Percentiles rank a stretch among this genome's conserved stretches.
Conservation (phyloP, 768 basidiomycete genomes). For the Mrakia blollopis region DNA sequence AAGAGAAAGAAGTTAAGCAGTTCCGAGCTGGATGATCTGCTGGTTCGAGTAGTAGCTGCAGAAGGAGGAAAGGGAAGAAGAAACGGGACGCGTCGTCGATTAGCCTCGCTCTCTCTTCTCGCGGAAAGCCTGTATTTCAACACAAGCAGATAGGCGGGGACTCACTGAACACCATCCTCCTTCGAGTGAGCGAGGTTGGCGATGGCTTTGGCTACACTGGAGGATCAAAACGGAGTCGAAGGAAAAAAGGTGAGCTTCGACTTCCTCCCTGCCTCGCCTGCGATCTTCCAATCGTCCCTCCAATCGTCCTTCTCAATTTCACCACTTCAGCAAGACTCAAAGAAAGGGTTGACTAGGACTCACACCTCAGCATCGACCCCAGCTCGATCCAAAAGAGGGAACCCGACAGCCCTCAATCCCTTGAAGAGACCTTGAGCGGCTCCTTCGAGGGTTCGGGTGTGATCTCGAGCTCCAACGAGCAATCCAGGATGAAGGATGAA, state of each 20-base stretch:
- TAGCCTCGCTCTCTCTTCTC: neutral
- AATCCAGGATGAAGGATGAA: constrained; percentile 42
- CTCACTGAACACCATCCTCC: constrained; percentile 27
- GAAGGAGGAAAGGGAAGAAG: constrained; percentile 2
- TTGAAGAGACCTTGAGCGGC: constrained; percentile 34
- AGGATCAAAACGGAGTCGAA: neutral
- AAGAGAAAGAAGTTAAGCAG: neutral
- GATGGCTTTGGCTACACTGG: constrained; percentile 40
- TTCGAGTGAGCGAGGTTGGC: constrained; percentile 34
- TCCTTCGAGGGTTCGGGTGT: constrained; percentile 33
- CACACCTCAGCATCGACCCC: constrained; percentile 37
- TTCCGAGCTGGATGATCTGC: constrained; percentile 35
- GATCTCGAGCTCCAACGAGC: constrained; percentile 38
- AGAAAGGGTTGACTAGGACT: constrained; percentile 24
- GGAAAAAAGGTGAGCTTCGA: neutral
- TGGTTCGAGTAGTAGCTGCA: constrained; percentile 35
- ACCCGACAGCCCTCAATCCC: constrained; percentile 35
- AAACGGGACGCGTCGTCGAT: neutral
- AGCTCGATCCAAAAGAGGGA: constrained; percentile 33
- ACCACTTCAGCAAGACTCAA: neutral
- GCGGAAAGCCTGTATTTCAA: neutral
- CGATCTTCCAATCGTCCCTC: neutral
- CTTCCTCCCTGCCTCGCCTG: no score
- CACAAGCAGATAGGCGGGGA: neutral
- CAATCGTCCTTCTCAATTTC: neutral